Percentiles rank a stretch among this genome's conserved stretches.
phyloP scores from a whole-genome alignment of 306 rosid genomes.

The Cucumis hystrix region DNA sequence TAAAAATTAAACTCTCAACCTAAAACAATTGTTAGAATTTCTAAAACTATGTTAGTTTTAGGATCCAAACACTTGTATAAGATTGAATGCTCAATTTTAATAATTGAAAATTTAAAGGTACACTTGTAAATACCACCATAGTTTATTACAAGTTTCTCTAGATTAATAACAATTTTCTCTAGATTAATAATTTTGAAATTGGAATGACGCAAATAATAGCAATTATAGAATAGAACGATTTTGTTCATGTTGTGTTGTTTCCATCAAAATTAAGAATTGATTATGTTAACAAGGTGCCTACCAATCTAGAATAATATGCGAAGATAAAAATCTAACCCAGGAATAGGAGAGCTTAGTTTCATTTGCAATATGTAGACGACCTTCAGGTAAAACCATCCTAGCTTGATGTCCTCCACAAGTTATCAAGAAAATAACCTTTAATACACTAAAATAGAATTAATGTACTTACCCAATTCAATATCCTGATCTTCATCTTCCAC shows the following conservation, averaged over 20 bases:
- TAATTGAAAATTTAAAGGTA: no score
- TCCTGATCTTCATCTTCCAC: conserved; percentile 54
- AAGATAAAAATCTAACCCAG: not conserved
- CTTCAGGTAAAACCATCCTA: not conserved
- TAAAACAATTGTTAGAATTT: no score
- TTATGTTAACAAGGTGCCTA: not conserved
- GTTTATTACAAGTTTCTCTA: not conserved
- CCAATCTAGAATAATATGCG: not conserved
- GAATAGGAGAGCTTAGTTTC: not conserved
- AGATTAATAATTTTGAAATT: not conserved
- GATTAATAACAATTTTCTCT: not conserved
- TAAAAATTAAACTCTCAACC: no score
- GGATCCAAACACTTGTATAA: no score
- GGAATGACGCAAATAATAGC: not conserved
- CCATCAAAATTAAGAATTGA: not conserved
- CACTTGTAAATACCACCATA: no score
- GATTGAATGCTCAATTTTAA: no score
- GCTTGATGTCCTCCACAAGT: not conserved
- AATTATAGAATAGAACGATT: not conserved
- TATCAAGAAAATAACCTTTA: not conserved
- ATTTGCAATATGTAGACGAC: not conserved
- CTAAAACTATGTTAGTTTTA: no score
- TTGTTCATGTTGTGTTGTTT: not conserved
- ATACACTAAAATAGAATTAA: not conserved
- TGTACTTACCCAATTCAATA: conserved; percentile 43